Conservation (phyloP, 495 filamentous ascomycete genomes). For the Penicillium atrosanguineum region DNA sequence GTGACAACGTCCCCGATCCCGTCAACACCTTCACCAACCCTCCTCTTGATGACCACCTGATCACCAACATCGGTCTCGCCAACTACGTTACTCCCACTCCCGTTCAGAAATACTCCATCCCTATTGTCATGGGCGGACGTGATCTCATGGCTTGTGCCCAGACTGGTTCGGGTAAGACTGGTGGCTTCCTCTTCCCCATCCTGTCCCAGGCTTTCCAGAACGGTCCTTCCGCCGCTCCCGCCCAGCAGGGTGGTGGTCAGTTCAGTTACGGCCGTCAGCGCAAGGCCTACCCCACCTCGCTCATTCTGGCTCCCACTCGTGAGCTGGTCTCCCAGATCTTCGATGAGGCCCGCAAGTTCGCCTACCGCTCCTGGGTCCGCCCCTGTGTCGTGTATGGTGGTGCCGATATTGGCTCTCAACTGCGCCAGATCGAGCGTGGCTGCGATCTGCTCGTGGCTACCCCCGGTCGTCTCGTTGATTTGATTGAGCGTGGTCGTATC, state of each 20-base stretch:
- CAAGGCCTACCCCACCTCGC: slow-evolving; percentile 92
- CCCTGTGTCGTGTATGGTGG: slow-evolving; percentile 99
- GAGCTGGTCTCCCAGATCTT: slow-evolving; percentile 98
- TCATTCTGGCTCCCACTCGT: slow-evolving; percentile 94
- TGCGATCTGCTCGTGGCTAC: slow-evolving; percentile 97
- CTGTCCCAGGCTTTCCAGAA: slow-evolving; percentile 91
- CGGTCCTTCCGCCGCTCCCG: slow-evolving; percentile 70
- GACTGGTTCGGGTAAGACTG: slow-evolving; percentile 98
- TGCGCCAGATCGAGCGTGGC: slow-evolving; percentile 94
- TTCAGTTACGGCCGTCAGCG: slow-evolving; percentile 79
- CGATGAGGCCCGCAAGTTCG: slow-evolving; percentile 96
- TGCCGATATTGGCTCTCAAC: slow-evolving; percentile 95
- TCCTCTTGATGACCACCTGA: slow-evolving; percentile 85
- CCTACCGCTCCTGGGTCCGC: slow-evolving; percentile 97
- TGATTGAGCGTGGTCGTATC: slow-evolving; percentile 98
- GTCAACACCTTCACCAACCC: slow-evolving; percentile 88
- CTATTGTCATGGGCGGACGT: slow-evolving; percentile 93
- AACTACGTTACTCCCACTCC: slow-evolving; percentile 93
- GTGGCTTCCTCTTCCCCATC: slow-evolving; percentile 98
- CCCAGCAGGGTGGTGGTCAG: slow-evolving; percentile 53
- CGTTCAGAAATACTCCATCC: slow-evolving; percentile 97
- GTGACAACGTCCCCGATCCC: slow-evolving; percentile 89
- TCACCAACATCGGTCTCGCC: slow-evolving; percentile 88
- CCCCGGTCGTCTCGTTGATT: slow-evolving; percentile 92
- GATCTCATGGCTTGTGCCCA: slow-evolving; percentile 99